phyloP scores from a whole-genome alignment of 768 basidiomycete species.

The Tulasnella sp. region DNA sequence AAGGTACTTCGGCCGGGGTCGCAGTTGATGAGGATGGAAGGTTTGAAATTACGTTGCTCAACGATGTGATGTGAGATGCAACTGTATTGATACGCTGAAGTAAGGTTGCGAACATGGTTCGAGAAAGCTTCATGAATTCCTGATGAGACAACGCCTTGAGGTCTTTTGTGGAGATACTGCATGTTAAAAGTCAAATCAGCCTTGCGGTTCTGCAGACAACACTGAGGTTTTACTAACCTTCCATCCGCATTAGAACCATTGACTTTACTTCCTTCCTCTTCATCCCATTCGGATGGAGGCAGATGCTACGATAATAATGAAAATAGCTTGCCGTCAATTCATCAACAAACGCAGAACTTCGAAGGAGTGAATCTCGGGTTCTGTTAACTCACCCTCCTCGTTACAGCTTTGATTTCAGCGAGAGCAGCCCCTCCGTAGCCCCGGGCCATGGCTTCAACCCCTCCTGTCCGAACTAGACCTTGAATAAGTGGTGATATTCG shows the following conservation, averaged over 20 bases:
- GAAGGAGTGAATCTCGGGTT: neutral
- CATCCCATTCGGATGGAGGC: conserved; percentile 40
- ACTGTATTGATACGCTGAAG: conserved; percentile 1
- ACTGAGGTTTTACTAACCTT: too few species aligned
- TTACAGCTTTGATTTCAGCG: conserved; percentile 41
- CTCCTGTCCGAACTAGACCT: conserved; percentile 62
- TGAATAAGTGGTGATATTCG: conserved; percentile 57
- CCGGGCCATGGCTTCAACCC: conserved; percentile 50
- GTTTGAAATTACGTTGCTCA: neutral
- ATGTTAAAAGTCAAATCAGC: neutral
- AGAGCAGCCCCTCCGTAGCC: conserved; percentile 62
- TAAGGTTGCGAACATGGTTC: conserved; percentile 3
- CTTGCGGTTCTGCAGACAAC: too few species aligned
- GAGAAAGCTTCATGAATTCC: conserved; percentile 22
- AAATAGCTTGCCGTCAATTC: conserved; percentile 5
- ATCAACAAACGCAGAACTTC: conserved; percentile 6
- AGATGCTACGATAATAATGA: conserved; percentile 42
- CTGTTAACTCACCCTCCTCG: conserved; percentile 42
- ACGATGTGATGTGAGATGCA: neutral
- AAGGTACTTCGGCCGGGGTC: conserved; percentile 8
- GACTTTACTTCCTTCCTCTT: too few species aligned
- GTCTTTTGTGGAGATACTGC: neutral
- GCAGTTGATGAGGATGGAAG: neutral
- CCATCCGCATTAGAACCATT: conserved; percentile 25
- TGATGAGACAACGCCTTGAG: conserved; percentile 33